Conservation (phyloP, 2,329 filamentous ascomycete species). For the Passalora sequoiae region DNA sequence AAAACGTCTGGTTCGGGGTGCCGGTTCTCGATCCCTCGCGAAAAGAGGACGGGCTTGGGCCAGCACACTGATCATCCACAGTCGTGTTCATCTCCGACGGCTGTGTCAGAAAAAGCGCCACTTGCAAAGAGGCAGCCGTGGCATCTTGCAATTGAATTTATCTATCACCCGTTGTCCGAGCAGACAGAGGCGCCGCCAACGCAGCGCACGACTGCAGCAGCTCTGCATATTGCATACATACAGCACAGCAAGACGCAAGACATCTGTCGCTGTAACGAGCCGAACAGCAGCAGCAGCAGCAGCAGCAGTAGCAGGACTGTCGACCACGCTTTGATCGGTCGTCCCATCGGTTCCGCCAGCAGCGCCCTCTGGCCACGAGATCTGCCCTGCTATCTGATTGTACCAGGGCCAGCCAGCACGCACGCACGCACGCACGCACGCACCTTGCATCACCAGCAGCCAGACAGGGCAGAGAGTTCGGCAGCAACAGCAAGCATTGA, state of each 20-base stretch:
- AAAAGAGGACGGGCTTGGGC: not conserved
- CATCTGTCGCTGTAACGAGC: conserved; percentile 8
- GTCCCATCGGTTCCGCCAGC: not conserved
- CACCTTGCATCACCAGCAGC: conserved; percentile 1
- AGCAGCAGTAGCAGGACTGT: not conserved
- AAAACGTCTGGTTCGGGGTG: conserved; percentile 8
- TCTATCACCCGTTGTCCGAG: too few species aligned
- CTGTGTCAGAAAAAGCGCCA: too few species aligned
- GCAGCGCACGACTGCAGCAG: not conserved
- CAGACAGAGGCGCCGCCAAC: not conserved
- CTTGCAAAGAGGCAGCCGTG: conserved; percentile 1
- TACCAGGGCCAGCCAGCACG: not conserved
- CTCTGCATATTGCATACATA: not conserved
- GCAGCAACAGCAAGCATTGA: too few species aligned
- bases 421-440: not conserved
- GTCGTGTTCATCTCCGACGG: too few species aligned
- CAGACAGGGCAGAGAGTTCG: not conserved
- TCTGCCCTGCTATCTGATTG: too few species aligned
- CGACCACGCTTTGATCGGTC: too few species aligned
- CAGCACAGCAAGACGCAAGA: conserved; percentile 6
- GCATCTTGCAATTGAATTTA: conserved; percentile 2
- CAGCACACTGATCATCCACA: too few species aligned
- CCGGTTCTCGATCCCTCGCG: not conserved
- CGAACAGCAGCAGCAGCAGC: not conserved
- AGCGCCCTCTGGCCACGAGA: not conserved